phyloP scores from a whole-genome alignment of 2,329 filamentous ascomycete species.

The Clarireedia sp. region DNA sequence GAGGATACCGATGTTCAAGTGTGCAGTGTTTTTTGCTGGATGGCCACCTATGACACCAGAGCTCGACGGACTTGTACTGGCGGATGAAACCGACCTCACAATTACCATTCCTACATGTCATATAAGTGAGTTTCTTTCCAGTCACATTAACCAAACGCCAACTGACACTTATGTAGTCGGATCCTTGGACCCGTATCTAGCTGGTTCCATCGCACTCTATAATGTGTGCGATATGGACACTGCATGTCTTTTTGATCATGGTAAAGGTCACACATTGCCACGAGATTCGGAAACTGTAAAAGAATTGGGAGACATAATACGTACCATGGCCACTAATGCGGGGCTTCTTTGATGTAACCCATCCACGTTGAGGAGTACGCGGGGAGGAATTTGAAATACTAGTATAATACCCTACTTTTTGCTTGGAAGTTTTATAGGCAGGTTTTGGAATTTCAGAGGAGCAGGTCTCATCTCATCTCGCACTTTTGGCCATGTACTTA shows the following conservation, averaged over 20 bases:
- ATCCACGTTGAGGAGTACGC: too few species aligned
- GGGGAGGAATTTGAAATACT: too few species aligned
- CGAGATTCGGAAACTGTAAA: constrained; percentile 35
- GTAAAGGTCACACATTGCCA: constrained; percentile 56
- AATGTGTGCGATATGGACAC: constrained; percentile 56
- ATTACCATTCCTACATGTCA: constrained; percentile 48
- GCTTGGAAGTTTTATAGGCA: not conserved
- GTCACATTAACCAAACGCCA: not conserved
- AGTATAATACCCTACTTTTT: too few species aligned
- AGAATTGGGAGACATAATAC: constrained; percentile 26
- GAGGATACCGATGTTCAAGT: constrained; percentile 31
- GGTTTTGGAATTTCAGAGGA: not conserved
- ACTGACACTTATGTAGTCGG: constrained; percentile 34
- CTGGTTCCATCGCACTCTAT: constrained; percentile 54
- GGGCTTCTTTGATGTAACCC: not conserved
- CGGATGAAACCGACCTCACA: constrained; percentile 42
- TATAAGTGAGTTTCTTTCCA: constrained; percentile 1
- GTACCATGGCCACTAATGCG: constrained; percentile 17
- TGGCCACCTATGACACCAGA: constrained; percentile 46
- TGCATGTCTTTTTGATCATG: constrained; percentile 55
- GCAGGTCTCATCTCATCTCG: not conserved
- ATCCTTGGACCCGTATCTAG: constrained; percentile 52
- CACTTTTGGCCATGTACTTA: not conserved
- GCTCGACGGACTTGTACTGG: constrained; percentile 39
- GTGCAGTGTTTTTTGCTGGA: constrained; percentile 43